Evolutionary conservation across 2,329 filamentous ascomycete species (phyloP).

Genomic region (Leptosphaerulina australis): DNA sequence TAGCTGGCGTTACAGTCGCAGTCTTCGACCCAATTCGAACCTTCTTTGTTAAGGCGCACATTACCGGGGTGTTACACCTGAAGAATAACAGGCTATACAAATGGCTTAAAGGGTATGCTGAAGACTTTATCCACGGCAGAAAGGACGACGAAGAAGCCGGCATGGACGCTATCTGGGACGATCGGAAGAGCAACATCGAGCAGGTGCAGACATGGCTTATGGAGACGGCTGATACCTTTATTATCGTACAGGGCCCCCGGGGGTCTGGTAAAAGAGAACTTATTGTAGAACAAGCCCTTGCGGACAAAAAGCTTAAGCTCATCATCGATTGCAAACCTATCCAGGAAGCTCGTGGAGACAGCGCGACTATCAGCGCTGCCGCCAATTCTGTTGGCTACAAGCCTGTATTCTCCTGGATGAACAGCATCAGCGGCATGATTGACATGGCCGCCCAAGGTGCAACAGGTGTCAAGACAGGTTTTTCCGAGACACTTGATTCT

Average conservation of each 20-base stretch:
- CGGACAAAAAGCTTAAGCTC: conserved; percentile 76
- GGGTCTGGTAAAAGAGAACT: conserved; percentile 91
- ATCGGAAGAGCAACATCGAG: conserved; percentile 80
- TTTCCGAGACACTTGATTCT: conserved; percentile 88
- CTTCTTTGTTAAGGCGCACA: conserved; percentile 87
- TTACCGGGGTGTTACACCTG: conserved; percentile 77
- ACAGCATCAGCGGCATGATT: conserved; percentile 88
- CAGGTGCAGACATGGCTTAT: conserved; percentile 84
- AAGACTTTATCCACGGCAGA: conserved; percentile 67
- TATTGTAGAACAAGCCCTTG: conserved; percentile 81
- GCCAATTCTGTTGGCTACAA: conserved; percentile 86
- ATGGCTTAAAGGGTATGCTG: conserved; percentile 79
- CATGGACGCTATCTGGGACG: conserved; percentile 84
- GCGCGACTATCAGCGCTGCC: conserved; percentile 79
- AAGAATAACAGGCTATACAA: conserved; percentile 75
- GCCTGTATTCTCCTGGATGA: conserved; percentile 95
- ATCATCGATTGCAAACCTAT: conserved; percentile 93
- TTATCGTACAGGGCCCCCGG: conserved; percentile 88
- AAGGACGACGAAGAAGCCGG: conserved; percentile 67
- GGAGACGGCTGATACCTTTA: conserved; percentile 88
- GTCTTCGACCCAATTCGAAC: conserved; percentile 94
- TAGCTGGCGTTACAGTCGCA: conserved; percentile 82
- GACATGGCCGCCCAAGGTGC: conserved; percentile 93
- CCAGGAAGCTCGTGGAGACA: conserved; percentile 87
- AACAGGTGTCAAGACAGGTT: conserved; percentile 91